Conservation (phyloP, 345 rosid species). For the Moringa oleifera region DNA sequence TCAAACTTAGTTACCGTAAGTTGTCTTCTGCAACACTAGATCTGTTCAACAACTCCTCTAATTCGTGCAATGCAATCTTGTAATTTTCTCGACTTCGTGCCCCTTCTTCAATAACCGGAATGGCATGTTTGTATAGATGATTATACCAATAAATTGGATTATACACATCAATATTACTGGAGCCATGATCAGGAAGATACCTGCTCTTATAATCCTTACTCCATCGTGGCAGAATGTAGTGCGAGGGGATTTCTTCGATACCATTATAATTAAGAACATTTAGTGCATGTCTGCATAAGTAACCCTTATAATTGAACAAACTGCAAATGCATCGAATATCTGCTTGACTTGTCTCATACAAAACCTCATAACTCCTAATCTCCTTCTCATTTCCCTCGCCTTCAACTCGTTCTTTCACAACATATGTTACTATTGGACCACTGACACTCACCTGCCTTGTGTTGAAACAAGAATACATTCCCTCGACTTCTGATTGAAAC, state of each 20-base stretch:
- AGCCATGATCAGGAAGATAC: conserved; percentile 18
- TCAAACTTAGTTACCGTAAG: conserved; percentile 8
- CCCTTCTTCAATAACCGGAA: conserved; percentile 35
- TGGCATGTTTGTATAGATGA: conserved; percentile 24
- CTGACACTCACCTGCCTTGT: conserved; percentile 36
- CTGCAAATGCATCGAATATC: conserved; percentile 59
- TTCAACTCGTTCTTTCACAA: conserved; percentile 46
- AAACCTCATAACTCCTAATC: conserved; percentile 38
- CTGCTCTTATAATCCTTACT: conserved; percentile 32
- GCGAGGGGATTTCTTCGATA: conserved; percentile 42
- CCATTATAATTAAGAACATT: conserved; percentile 48
- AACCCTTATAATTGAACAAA: conserved; percentile 51
- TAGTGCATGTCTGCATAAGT: conserved; percentile 52
- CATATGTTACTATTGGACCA: conserved; percentile 37
- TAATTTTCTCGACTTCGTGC: conserved; percentile 30
- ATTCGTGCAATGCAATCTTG: conserved; percentile 35
- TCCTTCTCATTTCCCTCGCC: conserved; percentile 34
- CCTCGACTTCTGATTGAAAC: conserved; percentile 53
- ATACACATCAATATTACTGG: conserved; percentile 21
- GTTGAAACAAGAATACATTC: conserved; percentile 49
- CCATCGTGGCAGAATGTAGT: conserved; percentile 40
- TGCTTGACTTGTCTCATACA: conserved; percentile 36
- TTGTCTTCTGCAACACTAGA: conserved; percentile 29
- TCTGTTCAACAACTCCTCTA: conserved; percentile 37
- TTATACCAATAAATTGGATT: conserved; percentile 28